A percentile compares a stretch with the other conserved stretches of the same genome.
These are phyloP conservation scores for Cenchrus purpureus DNA, from an alignment of 176 grass and related monocot genomes.

Conservation along the genomic window DNA sequence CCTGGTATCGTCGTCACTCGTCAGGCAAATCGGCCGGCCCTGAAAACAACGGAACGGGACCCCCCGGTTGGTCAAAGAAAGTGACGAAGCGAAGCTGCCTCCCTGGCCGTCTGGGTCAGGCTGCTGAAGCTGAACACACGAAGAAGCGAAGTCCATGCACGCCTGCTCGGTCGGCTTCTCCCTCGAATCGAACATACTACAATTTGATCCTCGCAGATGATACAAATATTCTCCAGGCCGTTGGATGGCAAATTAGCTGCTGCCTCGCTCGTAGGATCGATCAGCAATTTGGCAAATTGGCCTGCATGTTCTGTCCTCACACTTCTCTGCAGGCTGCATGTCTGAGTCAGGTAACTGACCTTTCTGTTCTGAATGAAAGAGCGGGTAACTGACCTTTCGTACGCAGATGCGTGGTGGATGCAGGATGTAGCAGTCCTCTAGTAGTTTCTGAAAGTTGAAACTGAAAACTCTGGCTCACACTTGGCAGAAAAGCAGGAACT, in stretches of 20 bases:
- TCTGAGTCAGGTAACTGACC: neutral
- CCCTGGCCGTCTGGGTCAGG: neutral
- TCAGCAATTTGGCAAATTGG: neutral
- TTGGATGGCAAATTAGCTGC: no score
- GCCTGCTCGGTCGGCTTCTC: neutral
- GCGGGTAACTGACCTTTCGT: neutral
- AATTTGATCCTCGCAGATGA: neutral
- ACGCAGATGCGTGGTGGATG: neutral
- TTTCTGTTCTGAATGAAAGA: neutral
- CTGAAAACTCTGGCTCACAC: neutral
- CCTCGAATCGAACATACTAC: neutral
- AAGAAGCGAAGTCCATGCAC: constrained; percentile 33
- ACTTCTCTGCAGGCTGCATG: no score
- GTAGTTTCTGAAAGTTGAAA: neutral
- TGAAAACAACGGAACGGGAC: constrained; percentile 12
- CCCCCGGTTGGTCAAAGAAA: neutral
- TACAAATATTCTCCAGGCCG: neutral
- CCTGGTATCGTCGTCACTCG: neutral
- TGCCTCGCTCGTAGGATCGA: no score
- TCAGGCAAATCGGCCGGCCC: neutral
- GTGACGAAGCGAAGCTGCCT: constrained; percentile 16
- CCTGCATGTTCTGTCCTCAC: neutral
- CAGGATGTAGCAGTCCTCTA: neutral
- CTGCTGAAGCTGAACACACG: neutral
- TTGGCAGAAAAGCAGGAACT: constrained; percentile 4